Base-by-base conservation (phyloP, 768 basidiomycete species). In the Boletus vinaceobasis region DNA sequence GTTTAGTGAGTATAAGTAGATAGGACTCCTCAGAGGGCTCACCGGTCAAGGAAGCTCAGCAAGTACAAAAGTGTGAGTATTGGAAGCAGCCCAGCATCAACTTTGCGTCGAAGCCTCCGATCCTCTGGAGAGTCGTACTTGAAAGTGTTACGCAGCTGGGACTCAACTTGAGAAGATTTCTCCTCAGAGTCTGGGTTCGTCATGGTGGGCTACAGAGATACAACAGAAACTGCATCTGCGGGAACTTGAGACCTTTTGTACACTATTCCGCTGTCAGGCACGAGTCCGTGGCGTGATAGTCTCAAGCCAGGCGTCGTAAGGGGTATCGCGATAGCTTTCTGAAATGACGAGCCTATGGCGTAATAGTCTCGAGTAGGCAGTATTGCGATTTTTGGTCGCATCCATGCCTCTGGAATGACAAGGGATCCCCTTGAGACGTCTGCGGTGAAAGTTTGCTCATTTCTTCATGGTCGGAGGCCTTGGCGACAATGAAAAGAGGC, bases 31-130 rank as follows among this genome's bases (percentile, higher is more conserved):
- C 39, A 39, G 6, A 36, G 27, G 17, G 14, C 66, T 35, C 53
- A 74, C 73, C 75, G 58, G 52, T 76, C 75, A 56, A 77, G 63
- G 54, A 77, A 78, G 35, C 71, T 73, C 29, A 78, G 62, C 21
- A 77, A 62, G 58, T 72, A 77, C 35, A 77, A 60, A 27, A 73
- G 50, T 4, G 74, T 76, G 44, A 78, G 60, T 42, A 78, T 66
- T 1, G 76, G 76, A 21, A 77, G 62, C 14, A 77, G 61, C 27
- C 71, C 73, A 40, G 33, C 42, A 49, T 74, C 73, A n/a, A 74
- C 56, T 51, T 73, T 74, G 44, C 71, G 63, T 31, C 67, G 54
- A 26, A 74, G 58, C 23, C 62, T 65, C 8, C 48, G 53, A 42
- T 74, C 71, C 21, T 58, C 56, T 32, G 32, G 10, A 37, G 61